Evolutionary conservation across 768 basidiomycete genomes (phyloP), one percentile per base, ranked within the genome.

Genomic region (Holtermannia corniformis): DNA sequence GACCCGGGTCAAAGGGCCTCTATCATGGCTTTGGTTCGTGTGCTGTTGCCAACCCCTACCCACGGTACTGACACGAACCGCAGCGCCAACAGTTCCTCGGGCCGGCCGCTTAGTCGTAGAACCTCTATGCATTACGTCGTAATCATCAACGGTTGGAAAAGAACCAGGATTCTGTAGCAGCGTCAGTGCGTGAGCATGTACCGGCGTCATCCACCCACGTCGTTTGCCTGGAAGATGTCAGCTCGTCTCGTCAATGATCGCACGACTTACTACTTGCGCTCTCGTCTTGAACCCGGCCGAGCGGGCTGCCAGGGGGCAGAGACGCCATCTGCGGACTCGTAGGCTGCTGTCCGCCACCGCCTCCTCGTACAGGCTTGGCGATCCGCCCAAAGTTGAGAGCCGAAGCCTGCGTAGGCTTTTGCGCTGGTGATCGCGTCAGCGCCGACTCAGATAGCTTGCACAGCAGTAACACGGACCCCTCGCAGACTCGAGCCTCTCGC

Each of bases 311-410:
- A n/a, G 59, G n/a, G n/a, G n/a, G n/a, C n/a, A n/a, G n/a, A n/a
- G n/a, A n/a, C n/a, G n/a, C n/a, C n/a, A n/a, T n/a, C n/a, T n/a
- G n/a, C n/a, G n/a, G n/a, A n/a, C 25, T n/a, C 56, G 44, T 2
- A 28, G 25, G 7, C 48, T 27, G 3, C 23, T 14, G 3, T 40
- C 45, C 52, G 26, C 62, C 62, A 24, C 90, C 90, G 41, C 93
- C 92, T 20, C 93, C 95, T 60, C 93, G 80, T 51, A 99, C 76
- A 23, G 95, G 95, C 75, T 97, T 97, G 27, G 93, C 93, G 58
- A 99, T 96, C 40, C 93, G 82, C 41, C 92, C 91, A 74, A 92
- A 90, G 72, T 78, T 85, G 64, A 93, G 78, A 41, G 83, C 79
- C 37, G 42, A 58, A 74, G 43, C 82, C 79, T 42, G 81, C n/a